A percentile compares a stretch with the other conserved stretches of the same genome.
Evolutionary conservation across 331 rosid species (phyloP).

Genomic region (Malus hybrid): DNA sequence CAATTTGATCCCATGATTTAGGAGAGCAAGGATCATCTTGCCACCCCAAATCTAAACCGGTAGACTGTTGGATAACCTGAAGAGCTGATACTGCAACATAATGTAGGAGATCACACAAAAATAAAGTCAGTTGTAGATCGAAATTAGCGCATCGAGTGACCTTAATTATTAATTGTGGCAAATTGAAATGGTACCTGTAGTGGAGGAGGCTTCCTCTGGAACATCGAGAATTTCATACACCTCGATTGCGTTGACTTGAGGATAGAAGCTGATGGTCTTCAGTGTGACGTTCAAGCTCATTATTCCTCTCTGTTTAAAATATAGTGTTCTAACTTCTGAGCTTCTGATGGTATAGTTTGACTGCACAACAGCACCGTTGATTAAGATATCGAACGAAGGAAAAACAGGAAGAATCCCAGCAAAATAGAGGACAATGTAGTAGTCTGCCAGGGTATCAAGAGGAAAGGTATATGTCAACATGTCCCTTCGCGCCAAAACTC

Average conservation of each 20-base stretch:
- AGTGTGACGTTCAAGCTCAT: slow-evolving; percentile 60
- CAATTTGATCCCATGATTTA: slow-evolving; percentile 57
- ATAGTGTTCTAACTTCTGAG: slow-evolving; percentile 54
- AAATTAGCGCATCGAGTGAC: neutral
- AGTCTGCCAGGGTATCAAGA: slow-evolving; percentile 56
- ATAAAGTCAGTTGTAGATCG: neutral
- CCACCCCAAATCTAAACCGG: slow-evolving; percentile 83
- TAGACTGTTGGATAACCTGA: slow-evolving; percentile 71
- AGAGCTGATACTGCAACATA: slow-evolving; percentile 76
- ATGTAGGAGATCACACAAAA: neutral
- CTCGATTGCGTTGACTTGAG: slow-evolving; percentile 89
- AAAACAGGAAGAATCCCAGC: slow-evolving; percentile 74
- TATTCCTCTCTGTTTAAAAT: slow-evolving; percentile 37
- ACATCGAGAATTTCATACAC: slow-evolving; percentile 66
- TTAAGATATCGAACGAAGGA: slow-evolving; percentile 63
- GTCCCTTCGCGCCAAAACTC: slow-evolving; percentile 61
- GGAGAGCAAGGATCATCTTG: slow-evolving; percentile 96
- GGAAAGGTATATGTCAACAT: slow-evolving; percentile 55
- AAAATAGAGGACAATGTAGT: slow-evolving; percentile 75
- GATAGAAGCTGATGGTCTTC: slow-evolving; percentile 46
- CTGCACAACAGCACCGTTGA: slow-evolving; percentile 52
- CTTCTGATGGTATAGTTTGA: slow-evolving; percentile 55
- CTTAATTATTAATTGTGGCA: neutral
- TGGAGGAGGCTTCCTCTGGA: slow-evolving; percentile 78
- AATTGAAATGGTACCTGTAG: slow-evolving; percentile 53